phyloP scores from a whole-genome alignment of 2,329 filamentous ascomycete genomes.

The Bisporella sp. region DNA sequence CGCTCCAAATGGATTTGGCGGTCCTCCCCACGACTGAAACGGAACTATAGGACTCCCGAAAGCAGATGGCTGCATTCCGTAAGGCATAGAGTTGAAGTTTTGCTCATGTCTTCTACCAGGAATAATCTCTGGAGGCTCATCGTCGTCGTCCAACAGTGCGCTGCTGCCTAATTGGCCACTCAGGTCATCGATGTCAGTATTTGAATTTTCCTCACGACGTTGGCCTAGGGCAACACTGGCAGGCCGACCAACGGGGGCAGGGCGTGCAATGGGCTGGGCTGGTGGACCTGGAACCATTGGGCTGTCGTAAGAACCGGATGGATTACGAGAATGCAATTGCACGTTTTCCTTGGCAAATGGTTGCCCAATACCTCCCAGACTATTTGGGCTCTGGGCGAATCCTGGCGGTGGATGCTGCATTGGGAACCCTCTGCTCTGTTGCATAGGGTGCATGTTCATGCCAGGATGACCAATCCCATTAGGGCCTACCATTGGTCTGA shows the following conservation, averaged over 20 bases:
- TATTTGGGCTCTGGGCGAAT: constrained; percentile 40
- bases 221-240: constrained; percentile 60
- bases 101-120: constrained; percentile 29
- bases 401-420: constrained; percentile 44
- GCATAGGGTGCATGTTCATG: constrained; percentile 48
- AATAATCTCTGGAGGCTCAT: constrained; percentile 39
- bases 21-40: constrained; percentile 27
- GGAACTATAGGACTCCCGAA: constrained; percentile 22
- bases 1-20: constrained; percentile 26
- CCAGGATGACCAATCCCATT: constrained; percentile 28
- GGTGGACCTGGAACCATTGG: constrained; percentile 37
- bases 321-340: constrained; percentile 65
- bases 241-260: constrained; percentile 82
- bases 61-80: constrained; percentile 23
- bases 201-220: constrained; percentile 31
- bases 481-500: constrained; percentile 43
- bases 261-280: constrained; percentile 70
- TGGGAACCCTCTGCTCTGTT: constrained; percentile 37
- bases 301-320: constrained; percentile 62
- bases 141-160: constrained; percentile 73
- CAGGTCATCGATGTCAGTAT: constrained; percentile 61
- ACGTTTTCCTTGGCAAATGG: constrained; percentile 33
- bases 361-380: constrained; percentile 33
- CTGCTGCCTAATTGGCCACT: constrained; percentile 83
- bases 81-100: constrained; percentile 22